Conservation (phyloP, 495 filamentous ascomycete genomes). For the Neurospora tetraspora region DNA sequence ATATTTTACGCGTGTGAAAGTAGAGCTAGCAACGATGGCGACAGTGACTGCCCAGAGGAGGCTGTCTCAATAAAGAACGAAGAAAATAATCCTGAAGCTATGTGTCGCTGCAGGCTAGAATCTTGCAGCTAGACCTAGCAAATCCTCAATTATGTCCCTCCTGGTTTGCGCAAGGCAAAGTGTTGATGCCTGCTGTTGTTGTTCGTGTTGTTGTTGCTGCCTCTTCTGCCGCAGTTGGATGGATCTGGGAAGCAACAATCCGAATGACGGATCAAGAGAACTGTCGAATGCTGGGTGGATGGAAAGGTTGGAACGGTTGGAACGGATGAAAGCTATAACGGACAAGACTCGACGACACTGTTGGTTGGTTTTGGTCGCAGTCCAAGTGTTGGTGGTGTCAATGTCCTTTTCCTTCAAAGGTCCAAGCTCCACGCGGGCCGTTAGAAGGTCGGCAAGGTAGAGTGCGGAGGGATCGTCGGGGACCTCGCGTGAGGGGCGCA, state of each 20-base stretch:
- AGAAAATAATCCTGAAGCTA: not conserved
- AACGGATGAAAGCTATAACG: not conserved
- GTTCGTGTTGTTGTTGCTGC: not conserved
- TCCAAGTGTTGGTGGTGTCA: not conserved
- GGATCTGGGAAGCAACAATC: not conserved
- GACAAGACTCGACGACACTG: not conserved
- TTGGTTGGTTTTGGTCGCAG: not conserved
- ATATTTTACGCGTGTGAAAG: conserved; percentile 18
- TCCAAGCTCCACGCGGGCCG: conserved; percentile 9
- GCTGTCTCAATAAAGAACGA: not conserved
- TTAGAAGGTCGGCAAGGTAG: not conserved
- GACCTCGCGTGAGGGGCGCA: not conserved
- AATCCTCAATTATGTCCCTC: not conserved
- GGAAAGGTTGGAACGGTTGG: not conserved
- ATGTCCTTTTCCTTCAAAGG: not conserved
- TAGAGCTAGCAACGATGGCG: not conserved
- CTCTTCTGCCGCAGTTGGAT: not conserved
- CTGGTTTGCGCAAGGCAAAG: not conserved
- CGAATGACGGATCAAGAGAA: not conserved
- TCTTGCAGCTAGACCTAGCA: not conserved
- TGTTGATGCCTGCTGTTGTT: not conserved
- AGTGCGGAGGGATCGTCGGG: not conserved
- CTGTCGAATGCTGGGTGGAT: not conserved
- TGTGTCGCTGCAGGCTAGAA: not conserved
- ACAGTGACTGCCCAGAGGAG: not conserved